phyloP scores from a whole-genome alignment of 2,329 filamentous ascomycete species.

The Chrysosporium queenslandicum region DNA sequence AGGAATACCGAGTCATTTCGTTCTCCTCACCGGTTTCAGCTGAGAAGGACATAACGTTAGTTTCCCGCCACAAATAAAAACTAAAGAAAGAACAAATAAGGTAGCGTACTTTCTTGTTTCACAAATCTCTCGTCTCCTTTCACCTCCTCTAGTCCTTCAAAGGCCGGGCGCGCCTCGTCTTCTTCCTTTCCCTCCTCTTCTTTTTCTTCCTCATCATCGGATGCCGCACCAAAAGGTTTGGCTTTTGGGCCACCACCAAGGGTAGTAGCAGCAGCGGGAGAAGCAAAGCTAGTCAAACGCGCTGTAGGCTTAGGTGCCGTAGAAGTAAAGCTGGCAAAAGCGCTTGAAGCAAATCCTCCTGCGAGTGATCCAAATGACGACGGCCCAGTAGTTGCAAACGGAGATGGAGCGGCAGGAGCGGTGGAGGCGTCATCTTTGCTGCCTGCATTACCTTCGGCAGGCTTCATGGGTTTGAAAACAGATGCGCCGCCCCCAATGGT shows the following conservation, averaged over 20 bases:
- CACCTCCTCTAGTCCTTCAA: slow-evolving; percentile 42
- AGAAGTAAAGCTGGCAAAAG: slow-evolving; percentile 42
- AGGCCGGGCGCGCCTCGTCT: slow-evolving; percentile 38
- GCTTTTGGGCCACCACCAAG: slow-evolving; percentile 30
- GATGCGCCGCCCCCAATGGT: slow-evolving; percentile 39
- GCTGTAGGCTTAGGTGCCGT: slow-evolving; percentile 35
- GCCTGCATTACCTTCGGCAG: neutral
- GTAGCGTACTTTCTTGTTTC: slow-evolving; percentile 55
- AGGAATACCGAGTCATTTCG: slow-evolving; percentile 63
- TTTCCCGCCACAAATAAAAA: slow-evolving; percentile 39
- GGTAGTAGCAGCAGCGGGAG: slow-evolving; percentile 42
- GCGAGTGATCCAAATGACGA: slow-evolving; percentile 32
- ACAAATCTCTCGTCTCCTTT: slow-evolving; percentile 42
- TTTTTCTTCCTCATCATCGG: slow-evolving; percentile 44
- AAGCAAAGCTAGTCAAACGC: slow-evolving; percentile 59
- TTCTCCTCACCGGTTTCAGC: slow-evolving; percentile 81
- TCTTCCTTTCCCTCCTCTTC: slow-evolving; percentile 43
- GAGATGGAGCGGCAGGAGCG: slow-evolving; percentile 20
- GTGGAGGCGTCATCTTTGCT: neutral
- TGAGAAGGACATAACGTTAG: slow-evolving; percentile 31
- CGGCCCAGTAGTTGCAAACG: slow-evolving; percentile 24
- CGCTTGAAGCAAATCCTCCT: slow-evolving; percentile 30
- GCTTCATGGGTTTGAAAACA: slow-evolving; percentile 26
- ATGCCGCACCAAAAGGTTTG: slow-evolving; percentile 63
- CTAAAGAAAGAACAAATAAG: neutral